Percentiles rank a stretch among this genome's conserved stretches.
Conservation (phyloP, 2,329 filamentous ascomycete species). For the Didymella arachidicola region DNA sequence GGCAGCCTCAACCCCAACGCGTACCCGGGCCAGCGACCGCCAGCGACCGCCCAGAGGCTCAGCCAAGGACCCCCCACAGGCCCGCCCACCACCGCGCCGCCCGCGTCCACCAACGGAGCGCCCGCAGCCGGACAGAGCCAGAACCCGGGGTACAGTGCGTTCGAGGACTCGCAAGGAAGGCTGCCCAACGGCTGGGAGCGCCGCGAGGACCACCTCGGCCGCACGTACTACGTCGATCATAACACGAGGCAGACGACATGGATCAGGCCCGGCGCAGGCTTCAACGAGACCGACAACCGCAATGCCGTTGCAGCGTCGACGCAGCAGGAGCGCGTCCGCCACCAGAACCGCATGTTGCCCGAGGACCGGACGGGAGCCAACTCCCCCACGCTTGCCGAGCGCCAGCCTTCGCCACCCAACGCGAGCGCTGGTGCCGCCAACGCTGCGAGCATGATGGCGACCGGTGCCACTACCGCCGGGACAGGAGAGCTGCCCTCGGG, state of each 20-base stretch:
- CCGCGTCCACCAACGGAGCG: slow-evolving; percentile 38
- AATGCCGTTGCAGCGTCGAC: slow-evolving; percentile 88
- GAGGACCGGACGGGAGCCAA: slow-evolving; percentile 94
- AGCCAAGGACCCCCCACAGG: slow-evolving; percentile 43
- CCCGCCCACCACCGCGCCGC: slow-evolving; percentile 56
- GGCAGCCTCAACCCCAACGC: slow-evolving; percentile 49
- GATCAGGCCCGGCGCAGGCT: slow-evolving; percentile 84
- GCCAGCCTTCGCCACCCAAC: slow-evolving; percentile 52
- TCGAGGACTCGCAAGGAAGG: slow-evolving; percentile 94
- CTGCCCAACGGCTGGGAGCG: slow-evolving; percentile 95
- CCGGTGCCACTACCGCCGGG: slow-evolving; percentile 90
- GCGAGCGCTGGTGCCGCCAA: slow-evolving; percentile 50
- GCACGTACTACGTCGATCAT: slow-evolving; percentile 98
- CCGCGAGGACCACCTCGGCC: slow-evolving; percentile 89
- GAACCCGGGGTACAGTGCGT: slow-evolving; percentile 73
- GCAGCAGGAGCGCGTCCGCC: slow-evolving; percentile 88
- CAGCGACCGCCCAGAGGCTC: slow-evolving; percentile 37
- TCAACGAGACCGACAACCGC: slow-evolving; percentile 77
- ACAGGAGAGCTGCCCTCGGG: slow-evolving; percentile 93
- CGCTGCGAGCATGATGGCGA: slow-evolving; percentile 87
- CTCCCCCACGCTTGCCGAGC: slow-evolving; percentile 77
- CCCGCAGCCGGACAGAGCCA: slow-evolving; percentile 54
- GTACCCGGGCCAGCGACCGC: slow-evolving; percentile 47
- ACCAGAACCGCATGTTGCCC: slow-evolving; percentile 93
- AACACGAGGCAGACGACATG: slow-evolving; percentile 97